Evolutionary conservation across 352 stramenopile species (phyloP).

Genomic region (Phytophthora capsici): DNA sequence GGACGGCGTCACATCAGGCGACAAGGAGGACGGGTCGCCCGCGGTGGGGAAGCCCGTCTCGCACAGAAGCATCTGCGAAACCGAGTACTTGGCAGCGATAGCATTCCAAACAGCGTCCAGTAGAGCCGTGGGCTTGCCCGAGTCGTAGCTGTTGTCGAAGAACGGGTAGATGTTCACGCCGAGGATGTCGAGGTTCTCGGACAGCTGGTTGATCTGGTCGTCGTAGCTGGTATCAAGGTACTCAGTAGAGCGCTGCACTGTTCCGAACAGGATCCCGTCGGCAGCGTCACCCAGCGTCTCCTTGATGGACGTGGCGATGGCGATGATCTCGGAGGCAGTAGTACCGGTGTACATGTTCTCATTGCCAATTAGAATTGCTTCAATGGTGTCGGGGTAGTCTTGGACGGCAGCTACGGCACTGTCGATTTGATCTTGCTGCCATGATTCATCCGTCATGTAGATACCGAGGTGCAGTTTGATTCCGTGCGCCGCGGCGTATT

Average conservation of each 20-base stretch:
- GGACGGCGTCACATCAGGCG: slow-evolving; percentile 44
- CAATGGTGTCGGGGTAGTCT: slow-evolving; percentile 55
- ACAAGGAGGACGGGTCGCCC: slow-evolving; percentile 39
- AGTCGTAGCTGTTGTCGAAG: slow-evolving; percentile 63
- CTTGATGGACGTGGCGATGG: slow-evolving; percentile 47
- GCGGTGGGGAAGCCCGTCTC: slow-evolving; percentile 67
- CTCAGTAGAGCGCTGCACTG: slow-evolving; percentile 67
- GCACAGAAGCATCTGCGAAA: slow-evolving; percentile 51
- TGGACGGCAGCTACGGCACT: slow-evolving; percentile 53
- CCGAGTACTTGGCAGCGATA: slow-evolving; percentile 53
- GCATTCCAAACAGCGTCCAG: slow-evolving; percentile 52
- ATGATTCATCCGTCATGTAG: slow-evolving; percentile 60
- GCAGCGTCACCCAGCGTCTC: slow-evolving; percentile 36
- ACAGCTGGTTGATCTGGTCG: slow-evolving; percentile 47
- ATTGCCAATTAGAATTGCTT: slow-evolving; percentile 68
- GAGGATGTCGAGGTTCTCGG: slow-evolving; percentile 56
- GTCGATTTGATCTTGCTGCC: slow-evolving; percentile 56
- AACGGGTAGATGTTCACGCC: slow-evolving; percentile 74
- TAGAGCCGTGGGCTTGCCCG: slow-evolving; percentile 46
- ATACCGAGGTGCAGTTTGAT: slow-evolving; percentile 71
- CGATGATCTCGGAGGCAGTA: slow-evolving; percentile 46
- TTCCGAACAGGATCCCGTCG: slow-evolving; percentile 57
- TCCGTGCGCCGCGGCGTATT: slow-evolving; percentile 53
- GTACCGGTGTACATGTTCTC: slow-evolving; percentile 50
- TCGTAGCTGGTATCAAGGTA: slow-evolving; percentile 55